Conservation (phyloP, 345 rosid genomes). For the Brassica rapa region DNA sequence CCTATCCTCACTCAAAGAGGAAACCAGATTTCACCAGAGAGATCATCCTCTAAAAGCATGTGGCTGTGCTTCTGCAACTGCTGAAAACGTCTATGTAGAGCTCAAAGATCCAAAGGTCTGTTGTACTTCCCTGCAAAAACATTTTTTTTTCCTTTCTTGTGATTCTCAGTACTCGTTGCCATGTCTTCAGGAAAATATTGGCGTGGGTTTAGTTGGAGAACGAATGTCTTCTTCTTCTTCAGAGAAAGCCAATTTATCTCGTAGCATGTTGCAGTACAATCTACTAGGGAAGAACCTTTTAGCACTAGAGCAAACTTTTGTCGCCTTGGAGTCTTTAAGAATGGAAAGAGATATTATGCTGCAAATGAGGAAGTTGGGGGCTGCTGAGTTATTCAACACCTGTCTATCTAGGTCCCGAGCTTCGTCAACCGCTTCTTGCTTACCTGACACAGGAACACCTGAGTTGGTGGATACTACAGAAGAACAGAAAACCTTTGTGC, state of each 20-base stretch:
- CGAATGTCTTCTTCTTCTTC: slow-evolving; percentile 33
- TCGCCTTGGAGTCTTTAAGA: slow-evolving; percentile 47
- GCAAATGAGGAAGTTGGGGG: slow-evolving; percentile 71
- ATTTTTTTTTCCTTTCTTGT: background rate
- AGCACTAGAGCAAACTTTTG: slow-evolving; percentile 60
- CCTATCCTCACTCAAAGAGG: slow-evolving; percentile 50
- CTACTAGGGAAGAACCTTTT: slow-evolving; percentile 68
- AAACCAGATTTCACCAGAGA: slow-evolving; percentile 34
- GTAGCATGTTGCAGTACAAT: slow-evolving; percentile 44
- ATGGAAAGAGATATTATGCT: slow-evolving; percentile 65
- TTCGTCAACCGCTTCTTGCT: slow-evolving; percentile 38
- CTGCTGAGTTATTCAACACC: slow-evolving; percentile 52
- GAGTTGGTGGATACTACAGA: slow-evolving; percentile 19
- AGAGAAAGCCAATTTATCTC: slow-evolving; percentile 19
- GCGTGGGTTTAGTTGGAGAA: slow-evolving; percentile 43
- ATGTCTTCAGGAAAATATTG: slow-evolving; percentile 11
- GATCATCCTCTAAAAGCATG: slow-evolving; percentile 40
- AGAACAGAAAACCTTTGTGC: slow-evolving; percentile 39
- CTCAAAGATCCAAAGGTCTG: slow-evolving; percentile 47
- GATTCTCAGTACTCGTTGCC: background rate
- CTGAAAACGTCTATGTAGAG: slow-evolving; percentile 43
- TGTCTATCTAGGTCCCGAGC: slow-evolving; percentile 48
- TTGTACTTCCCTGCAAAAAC: background rate
- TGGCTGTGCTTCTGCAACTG: slow-evolving; percentile 42
- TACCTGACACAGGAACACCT: slow-evolving; percentile 41